A percentile compares a stretch with the other conserved stretches of the same genome.
Evolutionary conservation across 148 eudicot species (phyloP).

Genomic region (Diospyros lotus): DNA sequence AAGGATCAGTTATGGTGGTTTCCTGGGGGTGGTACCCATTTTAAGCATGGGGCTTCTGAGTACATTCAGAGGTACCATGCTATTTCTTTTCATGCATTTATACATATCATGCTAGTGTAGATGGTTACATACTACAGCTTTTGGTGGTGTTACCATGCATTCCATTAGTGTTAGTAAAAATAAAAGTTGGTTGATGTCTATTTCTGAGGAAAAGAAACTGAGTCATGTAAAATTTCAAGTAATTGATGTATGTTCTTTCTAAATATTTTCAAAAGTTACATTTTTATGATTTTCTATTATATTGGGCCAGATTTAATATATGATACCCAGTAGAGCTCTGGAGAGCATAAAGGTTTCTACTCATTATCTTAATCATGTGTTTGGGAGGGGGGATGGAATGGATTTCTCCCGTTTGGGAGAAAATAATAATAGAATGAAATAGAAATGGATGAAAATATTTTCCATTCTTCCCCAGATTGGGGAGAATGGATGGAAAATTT

Average conservation of each 20-base stretch:
- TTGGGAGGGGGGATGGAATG: too few species aligned
- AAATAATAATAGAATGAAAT: too few species aligned
- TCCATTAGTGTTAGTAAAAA: not conserved
- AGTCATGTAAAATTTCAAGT: not conserved
- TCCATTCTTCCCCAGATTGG: too few species aligned
- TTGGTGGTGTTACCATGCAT: not conserved
- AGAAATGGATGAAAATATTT: too few species aligned
- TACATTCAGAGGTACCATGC: slow-evolving; percentile 71
- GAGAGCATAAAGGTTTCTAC: too few species aligned
- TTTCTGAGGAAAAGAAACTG: not conserved
- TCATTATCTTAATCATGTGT: too few species aligned
- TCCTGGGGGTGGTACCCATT: slow-evolving; percentile 99
- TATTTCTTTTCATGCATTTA: not conserved
- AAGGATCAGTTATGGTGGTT: slow-evolving; percentile 88
- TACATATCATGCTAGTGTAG: not conserved
- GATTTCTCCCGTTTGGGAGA: too few species aligned
- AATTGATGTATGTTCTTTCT: not conserved
- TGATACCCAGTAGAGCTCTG: not conserved
- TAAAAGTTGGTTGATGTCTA: slow-evolving; percentile 1
- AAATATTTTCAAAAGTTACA: not conserved
- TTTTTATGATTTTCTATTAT: not conserved
- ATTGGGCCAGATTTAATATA: not conserved
- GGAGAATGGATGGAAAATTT: too few species aligned
- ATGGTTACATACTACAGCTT: not conserved
- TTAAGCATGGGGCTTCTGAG: slow-evolving; percentile 93